Percentiles rank a stretch among this genome's conserved stretches.
Evolutionary conservation across 2,329 filamentous ascomycete species (phyloP).

Genomic region (Nakataea oryzae): DNA sequence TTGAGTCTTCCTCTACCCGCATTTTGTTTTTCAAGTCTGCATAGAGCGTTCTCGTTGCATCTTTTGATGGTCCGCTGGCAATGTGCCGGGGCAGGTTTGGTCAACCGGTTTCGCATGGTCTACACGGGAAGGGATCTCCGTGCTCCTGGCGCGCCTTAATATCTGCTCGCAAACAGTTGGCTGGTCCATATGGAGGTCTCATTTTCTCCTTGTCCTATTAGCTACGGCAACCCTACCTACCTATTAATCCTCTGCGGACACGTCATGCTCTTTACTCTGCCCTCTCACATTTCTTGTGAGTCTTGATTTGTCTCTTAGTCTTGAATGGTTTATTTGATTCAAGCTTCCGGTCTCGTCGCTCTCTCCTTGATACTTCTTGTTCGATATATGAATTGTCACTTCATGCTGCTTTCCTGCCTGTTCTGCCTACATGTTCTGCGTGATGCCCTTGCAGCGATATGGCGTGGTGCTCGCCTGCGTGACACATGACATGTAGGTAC

Average conservation of each 20-base stretch:
- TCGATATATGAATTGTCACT: slow-evolving; percentile 22
- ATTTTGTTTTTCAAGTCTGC: slow-evolving; percentile 10
- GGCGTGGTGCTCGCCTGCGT: no score
- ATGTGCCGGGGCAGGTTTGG: slow-evolving; percentile 31
- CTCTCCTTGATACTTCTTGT: slow-evolving; percentile 31
- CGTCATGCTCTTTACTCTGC: slow-evolving; percentile 5
- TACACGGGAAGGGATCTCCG: slow-evolving; percentile 20
- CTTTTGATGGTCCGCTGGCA: slow-evolving; percentile 28
- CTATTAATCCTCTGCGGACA: slow-evolving; percentile 21
- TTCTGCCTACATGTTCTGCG: no score
- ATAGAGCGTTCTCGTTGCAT: slow-evolving; percentile 18
- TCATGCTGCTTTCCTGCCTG: slow-evolving; percentile 6
- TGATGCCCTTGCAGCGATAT: no score
- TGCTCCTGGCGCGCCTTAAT: slow-evolving; percentile 29
- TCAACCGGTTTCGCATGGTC: slow-evolving; percentile 25
- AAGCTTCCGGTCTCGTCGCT: slow-evolving; percentile 16
- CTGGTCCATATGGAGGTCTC: slow-evolving; percentile 37
- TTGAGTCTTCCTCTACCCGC: not conserved
- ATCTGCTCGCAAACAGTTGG: slow-evolving; percentile 34
- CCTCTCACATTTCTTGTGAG: slow-evolving; percentile 6
- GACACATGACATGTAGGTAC: no score
- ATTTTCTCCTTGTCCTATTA: slow-evolving; percentile 35
- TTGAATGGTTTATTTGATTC: slow-evolving; percentile 11
- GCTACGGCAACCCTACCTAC: slow-evolving; percentile 30
- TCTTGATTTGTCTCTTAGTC: slow-evolving; percentile 14